Conservation (phyloP, 2,329 filamentous ascomycete species). For the Alternaria viburni region DNA sequence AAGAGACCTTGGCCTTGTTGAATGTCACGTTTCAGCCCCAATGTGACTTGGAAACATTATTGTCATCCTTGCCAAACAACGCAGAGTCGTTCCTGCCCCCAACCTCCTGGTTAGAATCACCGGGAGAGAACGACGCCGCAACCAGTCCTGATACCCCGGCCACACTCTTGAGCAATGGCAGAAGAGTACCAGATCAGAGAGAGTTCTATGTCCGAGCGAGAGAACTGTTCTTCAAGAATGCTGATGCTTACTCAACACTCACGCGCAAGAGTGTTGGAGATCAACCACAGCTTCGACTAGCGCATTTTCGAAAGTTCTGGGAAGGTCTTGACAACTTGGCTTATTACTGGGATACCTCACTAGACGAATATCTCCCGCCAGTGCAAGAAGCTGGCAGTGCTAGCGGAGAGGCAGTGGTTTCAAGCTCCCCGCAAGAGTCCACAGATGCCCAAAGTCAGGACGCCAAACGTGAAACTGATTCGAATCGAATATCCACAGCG, state of each 20-base stretch:
- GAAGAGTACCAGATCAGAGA: slow-evolving; percentile 54
- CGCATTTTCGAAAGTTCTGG: slow-evolving; percentile 67
- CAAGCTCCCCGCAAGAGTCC: not conserved
- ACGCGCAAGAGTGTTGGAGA: slow-evolving; percentile 56
- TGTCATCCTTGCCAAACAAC: slow-evolving; percentile 41
- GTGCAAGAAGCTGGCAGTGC: slow-evolving; percentile 16
- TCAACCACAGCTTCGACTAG: slow-evolving; percentile 57
- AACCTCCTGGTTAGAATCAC: slow-evolving; percentile 39
- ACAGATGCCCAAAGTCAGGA: slow-evolving; percentile 8
- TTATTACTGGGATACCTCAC: slow-evolving; percentile 67
- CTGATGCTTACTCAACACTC: slow-evolving; percentile 64
- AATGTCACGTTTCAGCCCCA: slow-evolving; percentile 51
- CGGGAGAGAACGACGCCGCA: slow-evolving; percentile 37
- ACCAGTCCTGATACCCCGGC: slow-evolving; percentile 28
- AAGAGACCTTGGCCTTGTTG: slow-evolving; percentile 49
- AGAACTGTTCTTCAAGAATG: slow-evolving; percentile 62
- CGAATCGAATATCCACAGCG: slow-evolving; percentile 14
- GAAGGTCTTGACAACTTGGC: slow-evolving; percentile 64
- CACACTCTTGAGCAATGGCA: slow-evolving; percentile 56
- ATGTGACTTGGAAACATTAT: slow-evolving; percentile 49
- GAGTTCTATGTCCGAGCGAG: slow-evolving; percentile 57
- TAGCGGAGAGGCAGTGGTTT: slow-evolving; percentile 1
- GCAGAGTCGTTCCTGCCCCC: slow-evolving; percentile 49
- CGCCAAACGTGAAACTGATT: slow-evolving; percentile 16
- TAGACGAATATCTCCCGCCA: slow-evolving; percentile 61